A percentile compares a stretch with the other conserved stretches of the same genome.
Evolutionary conservation across 2,329 filamentous ascomycete species (phyloP).

Genomic region (Diaporthe ilicicola): DNA sequence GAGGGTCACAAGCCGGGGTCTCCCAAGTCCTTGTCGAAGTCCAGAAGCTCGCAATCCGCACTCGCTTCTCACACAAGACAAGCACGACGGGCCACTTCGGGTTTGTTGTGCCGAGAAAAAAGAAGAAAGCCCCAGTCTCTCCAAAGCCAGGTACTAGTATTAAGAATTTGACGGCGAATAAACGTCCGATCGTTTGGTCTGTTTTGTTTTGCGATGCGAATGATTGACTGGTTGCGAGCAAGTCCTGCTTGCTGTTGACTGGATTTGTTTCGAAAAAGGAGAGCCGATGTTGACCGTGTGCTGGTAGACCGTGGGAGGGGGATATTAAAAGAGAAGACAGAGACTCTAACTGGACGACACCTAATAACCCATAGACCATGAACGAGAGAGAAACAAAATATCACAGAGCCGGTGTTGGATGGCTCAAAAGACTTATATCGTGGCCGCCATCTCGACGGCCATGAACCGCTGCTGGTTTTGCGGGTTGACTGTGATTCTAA

Average conservation of each 20-base stretch:
- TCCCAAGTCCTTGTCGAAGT: slow-evolving; percentile 42
- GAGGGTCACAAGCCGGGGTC: slow-evolving; percentile 45
- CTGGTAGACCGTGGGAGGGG: slow-evolving; percentile 44
- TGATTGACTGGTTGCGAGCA: slow-evolving; percentile 64
- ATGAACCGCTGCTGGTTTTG: slow-evolving; percentile 39
- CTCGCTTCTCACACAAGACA: slow-evolving; percentile 34
- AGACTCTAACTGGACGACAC: slow-evolving; percentile 58
- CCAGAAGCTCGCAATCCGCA: slow-evolving; percentile 36
- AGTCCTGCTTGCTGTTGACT: slow-evolving; percentile 66
- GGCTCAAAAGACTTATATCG: slow-evolving; percentile 66
- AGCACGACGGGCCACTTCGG: slow-evolving; percentile 45
- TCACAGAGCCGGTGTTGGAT: slow-evolving; percentile 48
- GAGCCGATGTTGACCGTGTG: slow-evolving; percentile 33
- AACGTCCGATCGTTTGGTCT: slow-evolving; percentile 35
- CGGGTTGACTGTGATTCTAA: slow-evolving; percentile 52
- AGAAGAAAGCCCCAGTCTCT: slow-evolving; percentile 43
- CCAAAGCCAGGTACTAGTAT: slow-evolving; percentile 44
- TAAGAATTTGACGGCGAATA: slow-evolving; percentile 46
- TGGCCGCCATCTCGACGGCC: slow-evolving; percentile 55
- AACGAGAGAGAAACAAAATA: slow-evolving; percentile 53
- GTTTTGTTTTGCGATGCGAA: slow-evolving; percentile 45
- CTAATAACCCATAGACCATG: slow-evolving; percentile 56
- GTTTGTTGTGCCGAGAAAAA: slow-evolving; percentile 43
- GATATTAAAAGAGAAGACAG: slow-evolving; percentile 47
- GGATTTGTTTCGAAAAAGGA: slow-evolving; percentile 39